phyloP scores from a whole-genome alignment of 1,284 basidiomycete species.

The Ganoderma resinaceum region DNA sequence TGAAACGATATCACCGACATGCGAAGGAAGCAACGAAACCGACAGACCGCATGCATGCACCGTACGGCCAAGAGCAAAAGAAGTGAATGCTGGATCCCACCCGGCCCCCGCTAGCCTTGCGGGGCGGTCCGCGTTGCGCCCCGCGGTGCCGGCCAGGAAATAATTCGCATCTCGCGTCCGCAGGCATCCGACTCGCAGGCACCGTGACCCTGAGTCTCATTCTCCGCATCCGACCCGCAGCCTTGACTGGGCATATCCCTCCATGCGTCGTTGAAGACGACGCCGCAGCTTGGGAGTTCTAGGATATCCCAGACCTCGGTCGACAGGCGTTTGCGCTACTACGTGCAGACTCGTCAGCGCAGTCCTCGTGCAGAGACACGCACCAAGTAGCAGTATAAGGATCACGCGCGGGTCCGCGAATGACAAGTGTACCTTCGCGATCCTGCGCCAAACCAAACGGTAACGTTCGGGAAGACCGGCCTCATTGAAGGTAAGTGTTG shows the following conservation, averaged over 20 bases:
- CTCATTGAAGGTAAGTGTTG: conserved; percentile 15
- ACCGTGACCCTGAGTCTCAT: not conserved
- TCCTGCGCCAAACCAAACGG: conserved; percentile 14
- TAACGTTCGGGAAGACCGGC: conserved; percentile 16
- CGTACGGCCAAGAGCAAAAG: not conserved
- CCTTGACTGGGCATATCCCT: not conserved
- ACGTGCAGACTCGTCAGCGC: conserved; percentile 3
- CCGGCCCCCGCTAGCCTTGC: not conserved
- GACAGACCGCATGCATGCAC: not conserved
- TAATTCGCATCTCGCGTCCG: not conserved
- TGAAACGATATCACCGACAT: not conserved
- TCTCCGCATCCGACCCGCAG: not conserved
- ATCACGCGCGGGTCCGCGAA: not conserved
- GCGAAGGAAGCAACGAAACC: not conserved
- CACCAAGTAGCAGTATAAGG: not conserved
- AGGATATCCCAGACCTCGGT: conserved; percentile 38
- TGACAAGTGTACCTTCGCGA: conserved; percentile 20
- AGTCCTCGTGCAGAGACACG: not conserved
- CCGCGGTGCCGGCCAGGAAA: not conserved
- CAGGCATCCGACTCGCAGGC: not conserved
- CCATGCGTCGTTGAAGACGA: conserved; percentile 33
- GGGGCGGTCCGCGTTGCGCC: not conserved
- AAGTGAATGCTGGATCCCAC: not conserved
- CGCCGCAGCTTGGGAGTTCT: conserved; percentile 41
- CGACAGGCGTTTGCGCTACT: conserved; percentile 41